Conservation (phyloP, 1,284 basidiomycete genomes). For the Cutaneotrichosporon sp. region DNA sequence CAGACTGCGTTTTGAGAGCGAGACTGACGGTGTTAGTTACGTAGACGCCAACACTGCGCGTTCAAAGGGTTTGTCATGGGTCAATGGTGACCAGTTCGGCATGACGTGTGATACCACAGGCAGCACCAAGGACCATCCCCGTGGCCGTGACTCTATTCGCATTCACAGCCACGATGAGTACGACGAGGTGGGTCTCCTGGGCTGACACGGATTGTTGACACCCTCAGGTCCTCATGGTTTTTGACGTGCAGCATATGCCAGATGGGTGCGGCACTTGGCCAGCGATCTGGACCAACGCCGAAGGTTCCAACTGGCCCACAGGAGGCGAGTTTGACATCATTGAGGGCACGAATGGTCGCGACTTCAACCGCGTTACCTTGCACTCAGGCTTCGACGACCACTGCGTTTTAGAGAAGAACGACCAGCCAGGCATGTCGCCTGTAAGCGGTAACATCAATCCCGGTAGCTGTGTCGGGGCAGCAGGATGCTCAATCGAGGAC, state of each 20-base stretch:
- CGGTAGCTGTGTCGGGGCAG: conserved; percentile 54
- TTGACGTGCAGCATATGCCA: conserved; percentile 46
- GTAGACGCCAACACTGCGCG: neutral
- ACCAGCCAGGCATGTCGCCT: conserved; percentile 58
- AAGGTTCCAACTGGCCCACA: conserved; percentile 58
- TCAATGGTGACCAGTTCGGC: conserved; percentile 6
- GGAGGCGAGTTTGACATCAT: conserved; percentile 80
- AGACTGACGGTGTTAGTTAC: conserved; percentile 1
- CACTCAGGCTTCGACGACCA: conserved; percentile 47
- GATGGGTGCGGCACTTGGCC: conserved; percentile 55
- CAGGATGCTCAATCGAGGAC: conserved; percentile 4
- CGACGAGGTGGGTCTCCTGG: conserved; percentile 38
- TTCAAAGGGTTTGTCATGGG: conserved; percentile 6
- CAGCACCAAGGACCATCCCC: conserved; percentile 14
- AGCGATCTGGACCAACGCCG: conserved; percentile 60
- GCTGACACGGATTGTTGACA: neutral
- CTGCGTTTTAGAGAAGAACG: conserved; percentile 29
- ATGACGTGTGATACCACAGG: conserved; percentile 36
- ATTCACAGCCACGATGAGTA: conserved; percentile 39
- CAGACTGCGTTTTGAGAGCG: neutral
- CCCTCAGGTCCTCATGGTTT: conserved; percentile 18
- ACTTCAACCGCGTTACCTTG: conserved; percentile 8
- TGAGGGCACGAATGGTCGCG: conserved; percentile 53
- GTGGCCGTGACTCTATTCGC: conserved; percentile 42
- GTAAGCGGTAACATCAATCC: conserved; percentile 37